Evolutionary conservation across 108 stramenopile genomes (phyloP), one percentile per base, ranked within the genome.

Genomic region (Nitzschia sp.): DNA sequence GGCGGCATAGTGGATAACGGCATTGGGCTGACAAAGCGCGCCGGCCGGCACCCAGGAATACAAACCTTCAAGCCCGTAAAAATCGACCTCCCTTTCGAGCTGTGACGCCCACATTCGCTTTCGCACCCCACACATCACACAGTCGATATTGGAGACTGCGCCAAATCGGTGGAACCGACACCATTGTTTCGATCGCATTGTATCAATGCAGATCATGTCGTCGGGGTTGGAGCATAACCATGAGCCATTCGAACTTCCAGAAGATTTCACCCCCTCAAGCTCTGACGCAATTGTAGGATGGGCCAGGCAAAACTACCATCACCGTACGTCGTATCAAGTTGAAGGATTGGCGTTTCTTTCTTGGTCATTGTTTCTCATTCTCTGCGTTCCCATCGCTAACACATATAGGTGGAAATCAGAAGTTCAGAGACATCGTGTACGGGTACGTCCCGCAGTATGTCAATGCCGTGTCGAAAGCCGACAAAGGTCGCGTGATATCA

Each of bases 401-500:
- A 19, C 29, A 33, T n/a, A 33, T 66, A 76, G 75, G 35, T 11
- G 81, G 81, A 19, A 82, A 82, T 49, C 1, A 38, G 18, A 72
- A 33, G 56, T 59, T 82, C 3, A 64, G 81, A 0, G 60, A 73
- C 1, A 32, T 82, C 3, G 51, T 82, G 0, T 35, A 60, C n/a
- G 56, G 48, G 3, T 55, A 76, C 36, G 81, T 73, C 8, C 66
- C 66, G 3, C 51, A 58, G 21, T 82, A 82, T 28, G 28, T 76
- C 13, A 28, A 45, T 15, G 75, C 75, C 15, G 27, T 21, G 0
- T 62, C 71, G n/a, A 76, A 73, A 45, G 54, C 27, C n/a, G 66
- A 70, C 15, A 76, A 72, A 62, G 72, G 63, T 3, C 19, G 9
- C 3, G 67, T 82, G 4, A 72, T 82, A 34, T 11, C 51, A 8